A percentile compares a stretch with the other conserved stretches of the same genome.
Evolutionary conservation across 1,139 yeast species (phyloP).

Genomic region (Hansenula anomala): DNA sequence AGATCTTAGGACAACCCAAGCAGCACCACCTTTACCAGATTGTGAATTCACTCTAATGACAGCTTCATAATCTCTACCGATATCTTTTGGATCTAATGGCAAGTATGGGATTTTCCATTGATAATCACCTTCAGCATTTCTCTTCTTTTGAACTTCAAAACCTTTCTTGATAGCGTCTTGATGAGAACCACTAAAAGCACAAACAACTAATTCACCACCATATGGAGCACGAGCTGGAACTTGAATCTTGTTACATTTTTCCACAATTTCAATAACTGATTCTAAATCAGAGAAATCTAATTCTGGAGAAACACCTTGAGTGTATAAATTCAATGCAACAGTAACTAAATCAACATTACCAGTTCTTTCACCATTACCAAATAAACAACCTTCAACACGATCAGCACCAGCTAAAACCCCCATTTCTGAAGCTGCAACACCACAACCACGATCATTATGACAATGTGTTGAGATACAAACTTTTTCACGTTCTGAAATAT

Average conservation of each 20-base stretch:
- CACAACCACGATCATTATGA: conserved; percentile 97
- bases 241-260: conserved; percentile 92
- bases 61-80: conserved; percentile 96
- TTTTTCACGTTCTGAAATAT: conserved; percentile 78
- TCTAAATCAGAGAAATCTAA: conserved; percentile 84
- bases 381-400: conserved; percentile 95
- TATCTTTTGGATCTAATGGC: conserved; percentile 94
- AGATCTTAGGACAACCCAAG: conserved; percentile 89
- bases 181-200: conserved; percentile 95
- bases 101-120: conserved; percentile 89
- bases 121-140: conserved; percentile 39
- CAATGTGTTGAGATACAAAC: conserved; percentile 89
- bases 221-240: conserved; percentile 93
- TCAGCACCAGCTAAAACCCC: conserved; percentile 96
- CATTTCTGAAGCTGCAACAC: conserved; percentile 95
- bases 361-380: conserved; percentile 98
- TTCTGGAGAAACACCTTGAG: conserved; percentile 86
- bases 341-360: conserved; percentile 97
- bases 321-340: conserved; percentile 85
- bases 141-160: conserved; percentile 55
- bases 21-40: conserved; percentile 98
- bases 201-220: conserved; percentile 93
- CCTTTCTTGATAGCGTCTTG: conserved; percentile 99
- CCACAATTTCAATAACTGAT: conserved; percentile 79
- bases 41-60: conserved; percentile 97